Evolutionary conservation across 2,329 filamentous ascomycete species (phyloP).

Genomic region (Ceratocystis colombiana): DNA sequence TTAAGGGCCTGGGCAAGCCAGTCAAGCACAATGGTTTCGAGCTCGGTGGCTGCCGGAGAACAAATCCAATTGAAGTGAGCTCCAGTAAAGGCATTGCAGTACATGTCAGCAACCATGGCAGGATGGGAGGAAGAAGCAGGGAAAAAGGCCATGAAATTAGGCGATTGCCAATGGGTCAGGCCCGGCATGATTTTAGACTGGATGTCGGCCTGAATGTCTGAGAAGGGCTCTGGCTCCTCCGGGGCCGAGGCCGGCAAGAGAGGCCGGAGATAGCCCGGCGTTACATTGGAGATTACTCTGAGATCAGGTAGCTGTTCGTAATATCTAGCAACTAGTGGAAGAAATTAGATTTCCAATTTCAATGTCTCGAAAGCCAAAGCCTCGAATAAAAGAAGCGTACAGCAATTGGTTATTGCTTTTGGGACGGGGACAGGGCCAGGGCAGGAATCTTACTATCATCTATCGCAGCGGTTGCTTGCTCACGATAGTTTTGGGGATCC

Average conservation of each 20-base stretch:
- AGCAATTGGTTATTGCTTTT: not conserved
- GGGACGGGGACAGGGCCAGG: slow-evolving; percentile 1
- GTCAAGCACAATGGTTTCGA: slow-evolving; percentile 87
- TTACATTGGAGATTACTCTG: slow-evolving; percentile 64
- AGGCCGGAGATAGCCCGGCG: slow-evolving; percentile 75
- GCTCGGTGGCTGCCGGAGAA: slow-evolving; percentile 79
- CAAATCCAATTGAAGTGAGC: slow-evolving; percentile 98
- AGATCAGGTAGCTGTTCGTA: slow-evolving; percentile 63
- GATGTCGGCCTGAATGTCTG: slow-evolving; percentile 70
- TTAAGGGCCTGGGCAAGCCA: slow-evolving; percentile 72
- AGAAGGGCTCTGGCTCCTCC: slow-evolving; percentile 61
- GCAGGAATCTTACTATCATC: slow-evolving; percentile 59
- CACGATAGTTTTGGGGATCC: slow-evolving; percentile 68
- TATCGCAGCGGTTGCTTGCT: slow-evolving; percentile 66
- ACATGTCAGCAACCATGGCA: slow-evolving; percentile 82
- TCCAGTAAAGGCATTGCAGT: slow-evolving; percentile 76
- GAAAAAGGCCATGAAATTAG: slow-evolving; percentile 95
- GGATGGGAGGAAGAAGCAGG: slow-evolving; percentile 74
- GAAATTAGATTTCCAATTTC: slow-evolving; percentile 17
- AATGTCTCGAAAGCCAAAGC: too few species aligned
- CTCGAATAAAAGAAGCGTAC: too few species aligned
- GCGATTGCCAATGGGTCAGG: slow-evolving; percentile 88
- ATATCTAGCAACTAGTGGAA: slow-evolving; percentile 61
- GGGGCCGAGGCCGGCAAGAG: slow-evolving; percentile 61
- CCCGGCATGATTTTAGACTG: slow-evolving; percentile 81